Percentiles rank a stretch among this genome's conserved stretches.
Evolutionary conservation across 306 rosid species (phyloP).

Genomic region (Quillaja saponaria): DNA sequence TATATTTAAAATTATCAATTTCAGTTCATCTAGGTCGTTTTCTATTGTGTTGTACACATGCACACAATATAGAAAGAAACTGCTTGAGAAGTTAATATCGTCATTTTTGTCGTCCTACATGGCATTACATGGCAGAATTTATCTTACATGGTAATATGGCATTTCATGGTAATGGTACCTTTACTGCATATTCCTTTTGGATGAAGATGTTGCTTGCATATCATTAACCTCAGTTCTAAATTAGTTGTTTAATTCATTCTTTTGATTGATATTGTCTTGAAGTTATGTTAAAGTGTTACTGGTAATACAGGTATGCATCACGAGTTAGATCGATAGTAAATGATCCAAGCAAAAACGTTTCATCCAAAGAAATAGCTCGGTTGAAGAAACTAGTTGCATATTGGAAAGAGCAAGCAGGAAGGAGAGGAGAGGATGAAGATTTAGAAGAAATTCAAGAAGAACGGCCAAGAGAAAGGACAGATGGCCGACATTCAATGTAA

Average conservation of each 20-base stretch:
- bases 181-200: no score
- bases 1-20: no score
- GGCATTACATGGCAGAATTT: no score
- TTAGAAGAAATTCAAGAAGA: slow-evolving; percentile 81
- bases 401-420: slow-evolving; percentile 98
- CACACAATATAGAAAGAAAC: no score
- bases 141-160: no score
- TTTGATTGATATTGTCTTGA: background rate
- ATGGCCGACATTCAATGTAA: slow-evolving; percentile 72
- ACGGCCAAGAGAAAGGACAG: slow-evolving; percentile 56
- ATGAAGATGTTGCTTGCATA: no score
- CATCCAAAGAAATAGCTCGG: slow-evolving; percentile 82
- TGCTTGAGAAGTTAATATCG: no score
- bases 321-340: slow-evolving; percentile 89
- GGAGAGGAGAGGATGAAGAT: slow-evolving; percentile 76
- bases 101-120: no score
- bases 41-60: no score
- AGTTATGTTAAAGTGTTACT: background rate
- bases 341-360: slow-evolving; percentile 83
- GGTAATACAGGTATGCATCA: slow-evolving; percentile 68
- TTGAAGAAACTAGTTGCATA: slow-evolving; percentile 70
- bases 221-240: no score
- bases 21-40: no score
- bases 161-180: no score
- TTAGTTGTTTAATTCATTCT: background rate